Percentiles rank a stretch among this genome's conserved stretches.
Evolutionary conservation across 2,329 filamentous ascomycete genomes (phyloP).

Genomic region (Massarina eburnea): DNA sequence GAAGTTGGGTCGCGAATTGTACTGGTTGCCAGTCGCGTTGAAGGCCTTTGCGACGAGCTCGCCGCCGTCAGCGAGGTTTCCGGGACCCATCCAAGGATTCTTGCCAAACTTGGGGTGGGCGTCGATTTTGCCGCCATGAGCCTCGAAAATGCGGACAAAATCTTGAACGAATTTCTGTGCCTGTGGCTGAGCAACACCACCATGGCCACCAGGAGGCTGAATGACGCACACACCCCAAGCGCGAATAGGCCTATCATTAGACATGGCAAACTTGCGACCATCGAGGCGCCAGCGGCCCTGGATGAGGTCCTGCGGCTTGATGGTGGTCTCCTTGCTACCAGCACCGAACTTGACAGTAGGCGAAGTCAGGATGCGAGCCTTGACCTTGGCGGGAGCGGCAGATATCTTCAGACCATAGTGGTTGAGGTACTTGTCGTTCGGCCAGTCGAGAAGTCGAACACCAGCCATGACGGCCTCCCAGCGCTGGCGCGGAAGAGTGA

Average conservation of each 20-base stretch:
- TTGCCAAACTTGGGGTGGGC: constrained; percentile 29
- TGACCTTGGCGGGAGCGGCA: constrained; percentile 59
- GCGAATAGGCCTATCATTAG: constrained; percentile 63
- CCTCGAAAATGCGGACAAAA: constrained; percentile 63
- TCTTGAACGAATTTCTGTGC: constrained; percentile 55
- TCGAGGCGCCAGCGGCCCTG: constrained; percentile 85
- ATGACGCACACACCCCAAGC: constrained; percentile 77
- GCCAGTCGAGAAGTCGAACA: constrained; percentile 68
- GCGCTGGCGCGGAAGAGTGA: constrained; percentile 73
- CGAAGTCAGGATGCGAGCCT: constrained; percentile 70
- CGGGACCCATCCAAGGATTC: constrained; percentile 32
- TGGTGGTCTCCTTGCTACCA: constrained; percentile 24
- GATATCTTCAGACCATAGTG: constrained; percentile 75
- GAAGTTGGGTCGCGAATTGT: constrained; percentile 67
- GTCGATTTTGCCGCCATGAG: constrained; percentile 62
- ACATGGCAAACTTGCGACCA: constrained; percentile 71
- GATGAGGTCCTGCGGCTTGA: constrained; percentile 47
- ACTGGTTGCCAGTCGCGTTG: constrained; percentile 56
- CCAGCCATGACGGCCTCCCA: constrained; percentile 67
- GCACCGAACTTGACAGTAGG: constrained; percentile 69
- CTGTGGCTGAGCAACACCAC: constrained; percentile 38
- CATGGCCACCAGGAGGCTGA: constrained; percentile 52
- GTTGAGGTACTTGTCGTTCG: constrained; percentile 66
- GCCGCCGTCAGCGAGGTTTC: constrained; percentile 43
- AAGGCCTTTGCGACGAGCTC: constrained; percentile 60